These are phyloP conservation scores for Pseudogymnoascus sp. DNA, from an alignment of 2,329 filamentous ascomycete genomes.

Conservation along the genomic window DNA sequence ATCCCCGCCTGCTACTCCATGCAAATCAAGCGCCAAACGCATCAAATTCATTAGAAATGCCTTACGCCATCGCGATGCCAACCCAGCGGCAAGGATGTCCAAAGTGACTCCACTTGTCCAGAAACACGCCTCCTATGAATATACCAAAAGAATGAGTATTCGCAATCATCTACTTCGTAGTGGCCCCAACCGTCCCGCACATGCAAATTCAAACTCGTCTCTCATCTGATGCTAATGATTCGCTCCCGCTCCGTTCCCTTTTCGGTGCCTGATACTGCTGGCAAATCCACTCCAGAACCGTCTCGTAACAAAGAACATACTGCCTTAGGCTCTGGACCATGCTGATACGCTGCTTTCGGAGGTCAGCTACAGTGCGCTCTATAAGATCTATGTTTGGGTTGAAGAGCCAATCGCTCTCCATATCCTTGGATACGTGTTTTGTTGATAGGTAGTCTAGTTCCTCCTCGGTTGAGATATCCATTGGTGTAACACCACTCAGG, in stretches of 20 bases:
- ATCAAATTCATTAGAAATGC: background rate
- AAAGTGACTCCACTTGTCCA: constrained; percentile 2
- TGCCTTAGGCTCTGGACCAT: constrained; percentile 96
- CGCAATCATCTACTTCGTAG: background rate
- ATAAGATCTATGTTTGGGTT: constrained; percentile 70
- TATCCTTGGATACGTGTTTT: constrained; percentile 7
- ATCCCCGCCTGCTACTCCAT: background rate
- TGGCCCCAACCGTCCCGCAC: background rate
- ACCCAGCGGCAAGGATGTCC: background rate
- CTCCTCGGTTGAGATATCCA: constrained; percentile 32
- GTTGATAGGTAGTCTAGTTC: constrained; percentile 22
- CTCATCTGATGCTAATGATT: constrained; percentile 10
- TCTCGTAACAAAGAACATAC: constrained; percentile 95
- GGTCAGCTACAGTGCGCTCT: constrained; percentile 81
- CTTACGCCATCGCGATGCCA: constrained; percentile 1
- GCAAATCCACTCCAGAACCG: constrained; percentile 76
- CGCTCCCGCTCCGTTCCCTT: constrained; percentile 22
- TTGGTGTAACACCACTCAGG: constrained; percentile 29
- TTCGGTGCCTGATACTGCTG: constrained; percentile 20
- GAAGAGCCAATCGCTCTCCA: constrained; percentile 57
- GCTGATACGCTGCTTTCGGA: constrained; percentile 77
- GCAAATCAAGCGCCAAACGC: background rate
- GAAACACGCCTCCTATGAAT: background rate
- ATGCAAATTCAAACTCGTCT: constrained; percentile 1
- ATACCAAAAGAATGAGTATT: background rate